phyloP scores from a whole-genome alignment of 306 rosid genomes.

The Coriaria nepalensis region DNA sequence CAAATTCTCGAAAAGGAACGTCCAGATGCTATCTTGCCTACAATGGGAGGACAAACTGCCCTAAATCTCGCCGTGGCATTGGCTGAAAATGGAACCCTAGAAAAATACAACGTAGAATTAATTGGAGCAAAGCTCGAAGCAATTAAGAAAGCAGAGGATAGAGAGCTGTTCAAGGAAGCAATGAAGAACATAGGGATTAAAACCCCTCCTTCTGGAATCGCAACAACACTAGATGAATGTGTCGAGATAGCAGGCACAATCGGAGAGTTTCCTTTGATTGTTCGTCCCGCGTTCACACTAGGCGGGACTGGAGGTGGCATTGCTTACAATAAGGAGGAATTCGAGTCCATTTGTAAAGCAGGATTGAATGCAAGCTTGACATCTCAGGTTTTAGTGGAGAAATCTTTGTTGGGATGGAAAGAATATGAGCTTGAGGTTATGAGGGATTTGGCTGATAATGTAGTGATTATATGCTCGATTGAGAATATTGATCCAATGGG shows the following conservation, averaged over 20 bases:
- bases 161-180: slow-evolving; percentile 81
- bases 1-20: slow-evolving; percentile 71
- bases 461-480: slow-evolving; percentile 86
- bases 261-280: slow-evolving; percentile 70
- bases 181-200: slow-evolving; percentile 76
- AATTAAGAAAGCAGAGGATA: slow-evolving; percentile 75
- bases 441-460: slow-evolving; percentile 95
- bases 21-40: slow-evolving; percentile 79
- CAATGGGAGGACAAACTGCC: slow-evolving; percentile 97
- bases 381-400: slow-evolving; percentile 75
- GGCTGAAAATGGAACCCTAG: slow-evolving; percentile 67
- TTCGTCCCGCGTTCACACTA: slow-evolving; percentile 71
- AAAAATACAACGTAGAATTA: slow-evolving; percentile 57
- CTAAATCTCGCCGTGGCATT: slow-evolving; percentile 72
- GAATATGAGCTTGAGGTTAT: slow-evolving; percentile 98
- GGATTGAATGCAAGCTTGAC: slow-evolving; percentile 84
- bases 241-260: slow-evolving; percentile 36
- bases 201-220: slow-evolving; percentile 80
- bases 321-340: slow-evolving; percentile 75
- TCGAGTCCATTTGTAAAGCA: slow-evolving; percentile 69
- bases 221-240: slow-evolving; percentile 48
- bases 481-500: slow-evolving; percentile 99
- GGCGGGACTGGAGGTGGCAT: slow-evolving; percentile 98
- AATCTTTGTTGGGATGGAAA: slow-evolving; percentile 92
- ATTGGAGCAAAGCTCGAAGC: slow-evolving; percentile 96